phyloP scores from a whole-genome alignment of 73 alveolate genomes.

The Paramecium caudatum region DNA sequence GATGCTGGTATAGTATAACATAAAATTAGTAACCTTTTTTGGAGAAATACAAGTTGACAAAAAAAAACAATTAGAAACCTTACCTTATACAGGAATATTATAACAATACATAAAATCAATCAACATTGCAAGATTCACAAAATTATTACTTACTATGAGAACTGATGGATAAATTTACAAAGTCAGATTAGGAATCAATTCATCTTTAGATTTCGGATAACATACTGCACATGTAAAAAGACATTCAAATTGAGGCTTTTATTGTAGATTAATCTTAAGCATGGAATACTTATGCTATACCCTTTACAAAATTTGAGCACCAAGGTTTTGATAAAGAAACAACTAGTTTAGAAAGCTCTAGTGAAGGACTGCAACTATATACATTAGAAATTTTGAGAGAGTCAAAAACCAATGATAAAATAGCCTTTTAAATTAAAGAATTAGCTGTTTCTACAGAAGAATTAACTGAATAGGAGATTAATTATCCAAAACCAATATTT shows the following conservation, averaged over 20 bases:
- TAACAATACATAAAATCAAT: background rate
- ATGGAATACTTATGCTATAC: slow-evolving; percentile 38
- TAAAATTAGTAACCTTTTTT: background rate
- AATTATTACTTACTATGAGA: background rate
- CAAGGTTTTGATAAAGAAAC: slow-evolving; percentile 19
- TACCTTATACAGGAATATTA: background rate
- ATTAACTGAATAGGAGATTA: background rate
- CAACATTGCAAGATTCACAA: background rate
- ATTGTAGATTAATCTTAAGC: background rate
- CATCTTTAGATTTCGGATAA: slow-evolving; percentile 33
- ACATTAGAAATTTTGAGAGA: background rate
- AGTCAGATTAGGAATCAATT: slow-evolving; percentile 23
- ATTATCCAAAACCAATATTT: background rate
- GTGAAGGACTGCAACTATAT: slow-evolving; percentile 4
- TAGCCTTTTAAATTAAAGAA: slow-evolving; percentile 23
- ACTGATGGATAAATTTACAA: slow-evolving; percentile 38
- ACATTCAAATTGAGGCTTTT: background rate
- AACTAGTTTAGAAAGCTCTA: background rate
- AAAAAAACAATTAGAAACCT: slow-evolving; percentile 22
- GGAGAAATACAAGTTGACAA: slow-evolving; percentile 19
- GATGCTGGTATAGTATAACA: background rate
- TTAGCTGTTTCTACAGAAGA: slow-evolving; percentile 8
- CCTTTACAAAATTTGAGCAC: slow-evolving; percentile 23
- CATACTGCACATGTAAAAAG: background rate
- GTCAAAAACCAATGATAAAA: slow-evolving; percentile 16